Percentiles rank a stretch among this genome's conserved stretches.
Evolutionary conservation across 73 alveolate genomes (phyloP).

Genomic region (Paramecium primaurelia): DNA sequence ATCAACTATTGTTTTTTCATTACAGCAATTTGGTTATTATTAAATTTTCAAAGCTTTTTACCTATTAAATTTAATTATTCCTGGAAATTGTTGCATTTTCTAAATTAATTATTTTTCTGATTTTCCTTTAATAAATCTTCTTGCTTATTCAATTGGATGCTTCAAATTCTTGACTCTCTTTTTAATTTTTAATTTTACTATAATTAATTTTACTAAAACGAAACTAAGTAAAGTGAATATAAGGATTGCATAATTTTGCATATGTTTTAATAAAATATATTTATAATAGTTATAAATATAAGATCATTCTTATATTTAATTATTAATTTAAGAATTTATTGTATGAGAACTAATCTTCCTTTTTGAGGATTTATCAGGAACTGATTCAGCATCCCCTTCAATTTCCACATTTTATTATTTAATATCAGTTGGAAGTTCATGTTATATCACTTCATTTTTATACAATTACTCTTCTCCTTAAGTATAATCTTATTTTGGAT

Average conservation of each 20-base stretch:
- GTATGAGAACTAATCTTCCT: slow-evolving; percentile 8
- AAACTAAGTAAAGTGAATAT: background rate
- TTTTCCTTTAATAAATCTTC: background rate
- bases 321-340: background rate
- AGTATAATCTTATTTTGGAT: background rate
- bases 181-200: background rate
- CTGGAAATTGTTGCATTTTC: background rate
- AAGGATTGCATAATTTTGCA: background rate
- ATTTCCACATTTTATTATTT: background rate
- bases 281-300: background rate
- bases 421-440: background rate
- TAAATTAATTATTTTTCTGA: background rate
- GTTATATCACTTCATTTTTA: background rate
- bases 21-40: background rate
- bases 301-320: background rate
- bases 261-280: background rate
- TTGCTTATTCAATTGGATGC: background rate
- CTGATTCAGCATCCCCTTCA: background rate
- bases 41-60: background rate
- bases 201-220: background rate
- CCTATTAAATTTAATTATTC: background rate
- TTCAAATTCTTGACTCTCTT: background rate
- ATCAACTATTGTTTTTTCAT: background rate
- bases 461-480: background rate
- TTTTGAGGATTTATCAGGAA: background rate